Evolutionary conservation across 2,329 filamentous ascomycete species (phyloP).

Genomic region (Pleurostoma richardsiae): DNA sequence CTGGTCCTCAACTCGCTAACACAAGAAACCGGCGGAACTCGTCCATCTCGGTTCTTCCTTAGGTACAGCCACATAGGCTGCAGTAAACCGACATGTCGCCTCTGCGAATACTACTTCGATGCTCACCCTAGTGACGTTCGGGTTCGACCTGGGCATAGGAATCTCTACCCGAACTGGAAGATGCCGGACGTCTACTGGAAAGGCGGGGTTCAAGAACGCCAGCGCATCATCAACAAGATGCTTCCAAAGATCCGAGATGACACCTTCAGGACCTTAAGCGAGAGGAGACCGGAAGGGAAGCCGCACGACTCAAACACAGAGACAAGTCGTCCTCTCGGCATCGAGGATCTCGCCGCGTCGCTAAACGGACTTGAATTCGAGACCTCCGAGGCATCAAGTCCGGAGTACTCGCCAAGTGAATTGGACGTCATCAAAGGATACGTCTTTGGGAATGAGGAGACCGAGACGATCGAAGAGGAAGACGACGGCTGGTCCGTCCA

Average conservation of each 20-base stretch:
- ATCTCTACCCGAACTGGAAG: conserved; percentile 32
- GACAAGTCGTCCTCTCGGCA: no score
- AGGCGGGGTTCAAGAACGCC: conserved; percentile 2
- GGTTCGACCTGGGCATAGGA: conserved; percentile 24
- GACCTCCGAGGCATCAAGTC: no score
- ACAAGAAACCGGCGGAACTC: neutral
- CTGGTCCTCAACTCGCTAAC: conserved; percentile 19
- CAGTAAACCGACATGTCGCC: conserved; percentile 33
- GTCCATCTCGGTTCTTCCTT: conserved; percentile 18
- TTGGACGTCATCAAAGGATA: no score
- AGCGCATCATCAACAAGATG: conserved; percentile 18
- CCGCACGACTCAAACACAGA: conserved; percentile 25
- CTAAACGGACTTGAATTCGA: no score
- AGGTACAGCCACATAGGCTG: conserved; percentile 29
- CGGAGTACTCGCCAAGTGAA: no score
- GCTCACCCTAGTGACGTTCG: conserved; percentile 16
- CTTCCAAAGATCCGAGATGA: conserved; percentile 19
- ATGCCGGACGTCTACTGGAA: conserved; percentile 22
- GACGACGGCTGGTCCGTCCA: no score
- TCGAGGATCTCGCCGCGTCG: no score
- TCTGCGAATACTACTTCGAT: conserved; percentile 31
- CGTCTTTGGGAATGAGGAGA: no score
- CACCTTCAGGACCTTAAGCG: conserved; percentile 17
- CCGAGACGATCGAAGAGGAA: no score
- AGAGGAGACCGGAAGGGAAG: conserved; percentile 18